These are phyloP conservation scores for Juglanconis juglandina DNA, from an alignment of 2,329 filamentous ascomycete species.

Conservation along the genomic window DNA sequence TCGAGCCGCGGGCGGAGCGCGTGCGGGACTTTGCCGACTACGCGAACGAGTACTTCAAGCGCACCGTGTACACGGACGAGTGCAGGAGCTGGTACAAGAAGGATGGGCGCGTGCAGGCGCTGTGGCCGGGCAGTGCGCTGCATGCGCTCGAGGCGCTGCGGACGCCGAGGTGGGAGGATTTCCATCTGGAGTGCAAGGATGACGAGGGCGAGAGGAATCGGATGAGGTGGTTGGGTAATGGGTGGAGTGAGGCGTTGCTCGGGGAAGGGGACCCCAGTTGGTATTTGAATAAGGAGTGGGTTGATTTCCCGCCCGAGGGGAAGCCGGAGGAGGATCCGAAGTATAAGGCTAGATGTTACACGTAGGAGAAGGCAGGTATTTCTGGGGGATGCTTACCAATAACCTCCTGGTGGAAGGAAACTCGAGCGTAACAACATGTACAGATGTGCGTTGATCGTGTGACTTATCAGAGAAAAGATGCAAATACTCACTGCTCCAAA, in stretches of 20 bases:
- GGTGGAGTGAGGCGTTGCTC: neutral
- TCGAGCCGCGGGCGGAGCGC: slow-evolving; percentile 23
- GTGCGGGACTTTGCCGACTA: slow-evolving; percentile 30
- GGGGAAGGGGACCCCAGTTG: too few species aligned
- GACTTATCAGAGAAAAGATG: too few species aligned
- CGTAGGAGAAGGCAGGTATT: neutral
- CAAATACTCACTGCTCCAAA: too few species aligned
- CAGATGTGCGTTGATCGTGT: too few species aligned
- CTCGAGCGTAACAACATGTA: too few species aligned
- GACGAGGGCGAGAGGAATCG: slow-evolving; percentile 16
- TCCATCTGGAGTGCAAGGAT: slow-evolving; percentile 22
- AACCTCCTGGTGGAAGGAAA: too few species aligned
- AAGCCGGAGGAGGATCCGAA: neutral
- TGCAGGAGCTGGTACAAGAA: slow-evolving; percentile 29
- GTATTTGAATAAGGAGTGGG: too few species aligned
- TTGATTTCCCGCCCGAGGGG: too few species aligned
- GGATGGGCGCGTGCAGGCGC: slow-evolving; percentile 23
- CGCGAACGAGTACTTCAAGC: slow-evolving; percentile 26
- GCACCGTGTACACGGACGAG: slow-evolving; percentile 24
- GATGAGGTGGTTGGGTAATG: slow-evolving; percentile 26
- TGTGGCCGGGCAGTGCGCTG: slow-evolving; percentile 26
- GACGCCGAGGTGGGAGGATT: slow-evolving; percentile 27
- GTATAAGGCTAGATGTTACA: neutral
- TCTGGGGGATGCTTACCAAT: too few species aligned
- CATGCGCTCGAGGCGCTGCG: slow-evolving; percentile 26